phyloP scores from a whole-genome alignment of 495 filamentous ascomycete genomes.

The Trichoderma parareesei region DNA sequence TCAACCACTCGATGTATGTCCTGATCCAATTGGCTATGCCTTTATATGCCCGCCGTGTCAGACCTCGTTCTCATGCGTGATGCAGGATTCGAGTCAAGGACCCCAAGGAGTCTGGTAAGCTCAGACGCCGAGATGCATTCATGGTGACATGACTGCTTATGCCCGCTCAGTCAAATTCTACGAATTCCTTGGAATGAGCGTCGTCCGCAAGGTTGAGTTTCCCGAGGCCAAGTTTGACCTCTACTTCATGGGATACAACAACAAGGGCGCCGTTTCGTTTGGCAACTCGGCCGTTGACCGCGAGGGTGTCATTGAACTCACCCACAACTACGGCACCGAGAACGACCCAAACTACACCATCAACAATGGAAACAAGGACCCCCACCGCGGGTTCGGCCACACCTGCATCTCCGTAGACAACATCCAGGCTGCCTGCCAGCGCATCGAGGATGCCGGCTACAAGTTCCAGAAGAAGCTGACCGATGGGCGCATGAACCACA shows the following conservation, averaged over 20 bases:
- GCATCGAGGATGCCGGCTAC: conserved; percentile 83
- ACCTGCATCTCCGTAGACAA: conserved; percentile 83
- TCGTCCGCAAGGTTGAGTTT: conserved; percentile 65
- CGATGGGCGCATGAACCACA: conserved; percentile 80
- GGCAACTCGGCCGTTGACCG: conserved; percentile 69
- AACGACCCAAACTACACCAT: conserved; percentile 72
- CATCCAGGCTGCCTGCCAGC: conserved; percentile 78
- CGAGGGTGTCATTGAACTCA: conserved; percentile 85
- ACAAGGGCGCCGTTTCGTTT: conserved; percentile 48
- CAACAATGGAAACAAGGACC: conserved; percentile 84
- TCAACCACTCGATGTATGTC: conserved; percentile 71
- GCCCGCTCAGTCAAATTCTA: conserved; percentile 73
- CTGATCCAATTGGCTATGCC: conserved; percentile 21
- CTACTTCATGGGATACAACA: conserved; percentile 75
- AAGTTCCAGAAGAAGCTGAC: conserved; percentile 87
- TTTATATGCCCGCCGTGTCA: too few species aligned
- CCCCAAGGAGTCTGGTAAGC: conserved; percentile 65
- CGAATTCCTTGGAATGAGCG: conserved; percentile 80
- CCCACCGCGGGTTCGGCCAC: conserved; percentile 83
- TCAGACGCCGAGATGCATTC: background rate
- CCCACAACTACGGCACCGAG: conserved; percentile 96
- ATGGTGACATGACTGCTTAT: background rate
- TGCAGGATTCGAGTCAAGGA: conserved; percentile 89
- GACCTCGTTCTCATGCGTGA: background rate
- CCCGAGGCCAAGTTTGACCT: conserved; percentile 81